Percentiles rank a stretch among this genome's conserved stretches.
These are phyloP conservation scores for Pythium folliculosum DNA, from an alignment of 352 stramenopile species.

Conservation along the genomic window DNA sequence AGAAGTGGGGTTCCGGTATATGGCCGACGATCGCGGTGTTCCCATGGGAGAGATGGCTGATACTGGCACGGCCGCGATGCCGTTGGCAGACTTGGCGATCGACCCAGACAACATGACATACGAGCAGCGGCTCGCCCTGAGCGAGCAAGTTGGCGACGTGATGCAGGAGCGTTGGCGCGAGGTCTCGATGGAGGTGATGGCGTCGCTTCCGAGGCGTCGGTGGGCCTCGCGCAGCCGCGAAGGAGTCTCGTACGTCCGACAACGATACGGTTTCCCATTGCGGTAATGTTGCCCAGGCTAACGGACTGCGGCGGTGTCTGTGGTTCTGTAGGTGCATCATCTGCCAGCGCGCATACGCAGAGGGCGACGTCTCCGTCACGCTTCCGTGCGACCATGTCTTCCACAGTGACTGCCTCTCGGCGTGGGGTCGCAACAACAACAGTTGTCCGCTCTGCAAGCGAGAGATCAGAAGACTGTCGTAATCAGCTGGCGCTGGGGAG, in stretches of 20 bases:
- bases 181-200: constrained; percentile 60
- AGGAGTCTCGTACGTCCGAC: constrained; percentile 51
- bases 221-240: constrained; percentile 38
- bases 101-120: constrained; percentile 81
- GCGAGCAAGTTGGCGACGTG: constrained; percentile 67
- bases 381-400: constrained; percentile 73
- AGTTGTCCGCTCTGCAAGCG: constrained; percentile 71
- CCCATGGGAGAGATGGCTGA: not conserved
- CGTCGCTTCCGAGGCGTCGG: constrained; percentile 53
- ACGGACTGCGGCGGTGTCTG: not conserved
- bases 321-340: constrained; percentile 53
- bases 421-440: constrained; percentile 77
- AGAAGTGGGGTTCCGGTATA: not conserved
- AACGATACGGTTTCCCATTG: not conserved
- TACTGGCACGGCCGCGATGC: not conserved
- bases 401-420: constrained; percentile 60
- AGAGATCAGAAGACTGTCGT: not conserved
- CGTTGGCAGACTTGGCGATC: constrained; percentile 23
- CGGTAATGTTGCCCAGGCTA: not conserved
- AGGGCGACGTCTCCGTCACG: constrained; percentile 55
- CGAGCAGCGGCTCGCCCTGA: constrained; percentile 64
- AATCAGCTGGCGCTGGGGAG: no score
- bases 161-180: constrained; percentile 68
- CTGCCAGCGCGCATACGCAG: constrained; percentile 60
- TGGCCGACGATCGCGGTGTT: no score